Conservation (phyloP, 1,284 basidiomycete genomes). For the Fistulinella cinereoalba region DNA sequence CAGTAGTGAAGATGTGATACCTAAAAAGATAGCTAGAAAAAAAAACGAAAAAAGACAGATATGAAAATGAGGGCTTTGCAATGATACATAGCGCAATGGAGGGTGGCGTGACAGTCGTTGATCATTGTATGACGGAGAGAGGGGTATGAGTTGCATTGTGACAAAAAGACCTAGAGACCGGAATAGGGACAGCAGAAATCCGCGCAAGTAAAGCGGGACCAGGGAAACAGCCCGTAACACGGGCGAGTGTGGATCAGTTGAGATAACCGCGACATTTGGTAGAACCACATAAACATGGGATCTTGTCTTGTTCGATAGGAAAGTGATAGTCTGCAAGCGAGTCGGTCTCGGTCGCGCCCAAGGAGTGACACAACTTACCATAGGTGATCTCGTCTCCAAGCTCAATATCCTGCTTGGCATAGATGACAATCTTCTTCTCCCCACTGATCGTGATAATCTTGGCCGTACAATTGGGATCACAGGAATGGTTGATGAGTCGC, state of each 20-base stretch:
- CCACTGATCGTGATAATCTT: conserved; percentile 99
- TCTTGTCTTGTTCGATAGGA: conserved; percentile 90
- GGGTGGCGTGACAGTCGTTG: too few relatives aligned
- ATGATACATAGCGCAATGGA: too few relatives aligned
- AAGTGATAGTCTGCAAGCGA: conserved; percentile 90
- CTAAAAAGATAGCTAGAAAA: not conserved
- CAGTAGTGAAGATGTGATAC: too few relatives aligned
- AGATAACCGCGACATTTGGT: conserved; percentile 86
- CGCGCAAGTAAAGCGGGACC: too few relatives aligned
- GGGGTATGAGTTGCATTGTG: not conserved
- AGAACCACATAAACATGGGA: conserved; percentile 86
- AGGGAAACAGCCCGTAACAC: too few relatives aligned
- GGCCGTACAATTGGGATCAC: conserved; percentile 95
- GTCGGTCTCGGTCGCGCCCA: too few relatives aligned
- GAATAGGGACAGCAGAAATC: too few relatives aligned
- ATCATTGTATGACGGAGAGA: not conserved
- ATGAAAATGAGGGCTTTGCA: not conserved
- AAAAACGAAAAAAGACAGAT: not conserved
- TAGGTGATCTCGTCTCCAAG: conserved; percentile 95
- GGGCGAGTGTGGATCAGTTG: conserved; percentile 48
- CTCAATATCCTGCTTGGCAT: conserved; percentile 92
- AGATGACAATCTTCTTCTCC: conserved; percentile 99
- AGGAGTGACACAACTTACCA: conserved; percentile 55
- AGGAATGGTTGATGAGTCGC: conserved; percentile 94
- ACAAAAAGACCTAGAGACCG: not conserved